phyloP scores from a whole-genome alignment of 2,329 filamentous ascomycete species.

The Thielaviopsis cerberus region DNA sequence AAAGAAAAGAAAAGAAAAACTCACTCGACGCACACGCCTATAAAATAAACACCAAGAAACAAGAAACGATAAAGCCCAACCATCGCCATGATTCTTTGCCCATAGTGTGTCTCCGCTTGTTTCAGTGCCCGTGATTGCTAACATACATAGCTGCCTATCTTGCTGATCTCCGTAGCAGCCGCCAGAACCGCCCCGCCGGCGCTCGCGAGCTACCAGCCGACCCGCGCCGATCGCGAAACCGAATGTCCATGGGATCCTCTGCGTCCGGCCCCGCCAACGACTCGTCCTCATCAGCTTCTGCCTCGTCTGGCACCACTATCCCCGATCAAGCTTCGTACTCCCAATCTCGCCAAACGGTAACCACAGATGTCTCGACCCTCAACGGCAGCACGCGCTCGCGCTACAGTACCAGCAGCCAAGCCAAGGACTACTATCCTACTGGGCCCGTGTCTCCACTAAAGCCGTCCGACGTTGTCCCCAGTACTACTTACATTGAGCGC shows the following conservation, averaged over 20 bases:
- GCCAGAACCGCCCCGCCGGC: constrained; percentile 48
- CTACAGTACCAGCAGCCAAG: constrained; percentile 27
- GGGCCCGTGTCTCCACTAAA: constrained; percentile 27
- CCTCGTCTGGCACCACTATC: constrained; percentile 1
- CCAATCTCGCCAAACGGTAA: constrained; percentile 6
- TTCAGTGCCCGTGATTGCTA: constrained; percentile 11
- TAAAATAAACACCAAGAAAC: not conserved
- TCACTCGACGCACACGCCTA: not conserved
- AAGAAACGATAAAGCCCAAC: not conserved
- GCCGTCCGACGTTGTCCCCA: constrained; percentile 44
- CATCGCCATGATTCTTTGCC: not conserved
- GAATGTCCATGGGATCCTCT: constrained; percentile 10
- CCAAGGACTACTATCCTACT: constrained; percentile 34
- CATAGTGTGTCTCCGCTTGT: not conserved
- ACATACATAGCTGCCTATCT: constrained; percentile 44
- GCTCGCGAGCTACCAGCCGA: constrained; percentile 31
- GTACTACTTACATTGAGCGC: constrained; percentile 52
- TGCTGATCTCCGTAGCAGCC: constrained; percentile 49
- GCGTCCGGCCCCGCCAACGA: constrained; percentile 4
- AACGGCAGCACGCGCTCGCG: constrained; percentile 29
- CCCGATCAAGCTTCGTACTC: constrained; percentile 9
- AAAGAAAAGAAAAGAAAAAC: not conserved
- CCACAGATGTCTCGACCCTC: constrained; percentile 8
- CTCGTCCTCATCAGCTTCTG: constrained; percentile 4
- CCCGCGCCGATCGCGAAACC: constrained; percentile 16